Conservation (phyloP, 1,284 basidiomycete genomes). For the Sporisorium reilianum region DNA sequence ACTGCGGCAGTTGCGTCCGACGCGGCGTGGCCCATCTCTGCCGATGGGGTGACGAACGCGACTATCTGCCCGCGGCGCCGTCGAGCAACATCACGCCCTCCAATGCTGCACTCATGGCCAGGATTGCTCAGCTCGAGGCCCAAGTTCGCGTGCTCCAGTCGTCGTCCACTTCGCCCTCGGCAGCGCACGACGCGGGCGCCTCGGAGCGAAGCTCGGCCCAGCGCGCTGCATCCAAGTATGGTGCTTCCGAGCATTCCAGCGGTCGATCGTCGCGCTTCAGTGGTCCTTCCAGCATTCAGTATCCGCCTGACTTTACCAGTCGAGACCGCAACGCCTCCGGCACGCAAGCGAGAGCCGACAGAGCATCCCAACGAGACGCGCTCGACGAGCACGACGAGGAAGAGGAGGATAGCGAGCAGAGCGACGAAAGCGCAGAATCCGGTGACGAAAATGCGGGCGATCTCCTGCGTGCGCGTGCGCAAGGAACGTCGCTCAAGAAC, state of each 20-base stretch:
- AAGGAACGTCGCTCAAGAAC: conserved; percentile 27
- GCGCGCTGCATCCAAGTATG: conserved; percentile 12
- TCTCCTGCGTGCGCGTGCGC: conserved; percentile 30
- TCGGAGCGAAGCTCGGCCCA: conserved; percentile 23
- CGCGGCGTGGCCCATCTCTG: conserved; percentile 56
- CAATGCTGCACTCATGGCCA: conserved; percentile 52
- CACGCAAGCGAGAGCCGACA: conserved; percentile 1
- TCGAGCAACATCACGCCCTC: conserved; percentile 46
- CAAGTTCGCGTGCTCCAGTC: conserved; percentile 51
- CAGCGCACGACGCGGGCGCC: conserved; percentile 11
- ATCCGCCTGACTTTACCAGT: conserved; percentile 42
- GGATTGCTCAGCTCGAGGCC: conserved; percentile 50
- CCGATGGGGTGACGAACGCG: conserved; percentile 59
- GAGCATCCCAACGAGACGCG: not conserved
- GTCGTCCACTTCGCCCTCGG: conserved; percentile 21
- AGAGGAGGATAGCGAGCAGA: conserved; percentile 35
- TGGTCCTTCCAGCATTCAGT: conserved; percentile 21
- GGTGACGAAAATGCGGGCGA: conserved; percentile 37
- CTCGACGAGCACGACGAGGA: conserved; percentile 10
- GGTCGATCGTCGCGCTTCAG: conserved; percentile 36
- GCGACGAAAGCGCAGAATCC: conserved; percentile 37
- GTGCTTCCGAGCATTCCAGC: conserved; percentile 23
- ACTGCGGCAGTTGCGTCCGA: conserved; percentile 53
- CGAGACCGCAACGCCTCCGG: conserved; percentile 20
- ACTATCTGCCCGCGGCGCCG: conserved; percentile 33